Evolutionary conservation across 306 rosid genomes (phyloP), one percentile per base, ranked within the genome.

Genomic region (Spatholobus suberectus): DNA sequence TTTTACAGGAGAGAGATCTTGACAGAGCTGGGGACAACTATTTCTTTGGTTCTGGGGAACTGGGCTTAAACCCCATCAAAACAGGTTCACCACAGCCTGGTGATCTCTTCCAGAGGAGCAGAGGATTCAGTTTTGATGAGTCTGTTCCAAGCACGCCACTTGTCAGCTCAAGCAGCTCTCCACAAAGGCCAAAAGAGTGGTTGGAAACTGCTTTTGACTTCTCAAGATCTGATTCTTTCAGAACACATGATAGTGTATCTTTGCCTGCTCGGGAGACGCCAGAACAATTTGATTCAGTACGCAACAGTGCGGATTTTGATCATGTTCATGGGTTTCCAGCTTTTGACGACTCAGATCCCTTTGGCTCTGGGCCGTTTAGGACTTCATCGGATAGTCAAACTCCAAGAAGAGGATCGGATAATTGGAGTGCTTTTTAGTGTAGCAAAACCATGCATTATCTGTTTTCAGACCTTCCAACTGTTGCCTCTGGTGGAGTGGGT

Each of bases 111-210:
- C 97, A 77, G 81, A 94, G 87, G 93, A 89, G 83, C 83, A 89
- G 87, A 27, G 73, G 90, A 18, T 94, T 96, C 83, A 79, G 80
- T 72, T 96, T 96, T 68, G 99, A 96, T 6, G 97, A 96, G 77
- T 96, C 98, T 38, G 98, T 94, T 86, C 99, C 97, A 13, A 96
- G 91, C 89, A 94, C 99, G 8, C 99, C 98, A 23, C 93, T 93
- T 70, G 87, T 84, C 91, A 91, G 84, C 84, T 87, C 91, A 52
- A 87, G 93, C 65, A 87, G 73, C 76, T 92, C 98, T 26, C 94
- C 97, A 0, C 89, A 88, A 38, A 86, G 70, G 74, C 90, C 87
- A 81, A 91, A 82, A 38, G 97, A 95, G 51, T 84, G 91, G 74
- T 86, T 86, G 46, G 98, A 86, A 67, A 84, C 90, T 46, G 82